Evolutionary conservation across 306 rosid genomes (phyloP), one percentile per base, ranked within the genome.

Genomic region (Chamaecrista fasciculata): DNA sequence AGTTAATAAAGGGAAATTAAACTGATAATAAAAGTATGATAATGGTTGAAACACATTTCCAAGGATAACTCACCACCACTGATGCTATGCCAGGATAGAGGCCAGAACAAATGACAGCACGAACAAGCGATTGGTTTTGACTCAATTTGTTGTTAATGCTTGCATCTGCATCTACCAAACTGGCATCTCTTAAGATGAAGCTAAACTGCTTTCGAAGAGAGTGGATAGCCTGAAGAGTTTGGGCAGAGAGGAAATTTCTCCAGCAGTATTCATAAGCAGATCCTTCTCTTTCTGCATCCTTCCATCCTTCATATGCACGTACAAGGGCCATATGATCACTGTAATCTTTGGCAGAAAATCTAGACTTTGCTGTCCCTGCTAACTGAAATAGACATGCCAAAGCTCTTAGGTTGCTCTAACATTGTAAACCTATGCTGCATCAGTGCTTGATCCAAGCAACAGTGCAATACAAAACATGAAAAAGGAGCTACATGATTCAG

Each of bases 311-410:
- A 62, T 85, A 91, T 67, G 97, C 99, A 74, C 97, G 97, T 73
- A 91, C 99, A 58, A 94, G 99, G 57, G 99, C 97, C 99, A 90
- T 91, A 76, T 94, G 99, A 76, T 94, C 97, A 77, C 97, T 94
- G 80, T 94, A 91, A 79, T 94, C 99, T 83, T 91, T 94, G 28
- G 96, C 97, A 66, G 97, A 94, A 77, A 94, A 94, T 83, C 96
- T 94, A 76, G 97, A 89, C 66, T 94, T 94, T 39, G 99, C 96
- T 31, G 95, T 88, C 66, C 99, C 96, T 37, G 99, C 99, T 64
- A 94, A 86, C 99, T 94, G 85, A 77, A 74, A 16, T 63, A 75
- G 59, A 72, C 37, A 77, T 56, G 65, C 8, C 72, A 44, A 68
- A 72, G 70, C 49, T 34, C 23, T 62, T 29, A 62, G 71, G 53